phyloP scores from a whole-genome alignment of 73 alveolate genomes.

The Paramecium sexaurelia region DNA sequence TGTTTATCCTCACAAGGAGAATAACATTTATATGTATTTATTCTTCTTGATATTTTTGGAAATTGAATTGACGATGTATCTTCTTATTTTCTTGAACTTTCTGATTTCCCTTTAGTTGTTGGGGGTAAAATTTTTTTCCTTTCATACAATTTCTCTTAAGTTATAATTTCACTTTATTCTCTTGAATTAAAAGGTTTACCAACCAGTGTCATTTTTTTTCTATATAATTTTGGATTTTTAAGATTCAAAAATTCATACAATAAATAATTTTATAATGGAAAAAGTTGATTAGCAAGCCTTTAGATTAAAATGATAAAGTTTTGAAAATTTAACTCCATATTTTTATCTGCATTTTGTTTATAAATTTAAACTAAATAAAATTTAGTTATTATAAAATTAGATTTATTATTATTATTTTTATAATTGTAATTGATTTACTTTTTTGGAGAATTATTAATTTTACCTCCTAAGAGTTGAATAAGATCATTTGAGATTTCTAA shows the following conservation, averaged over 20 bases:
- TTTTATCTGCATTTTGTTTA: neutral
- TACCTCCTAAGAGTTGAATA: constrained; percentile 9
- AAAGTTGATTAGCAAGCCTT: neutral
- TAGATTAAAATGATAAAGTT: neutral
- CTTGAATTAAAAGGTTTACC: constrained; percentile 41
- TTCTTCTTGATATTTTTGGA: neutral
- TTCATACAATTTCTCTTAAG: constrained; percentile 6
- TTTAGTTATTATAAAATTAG: neutral
- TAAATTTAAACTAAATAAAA: constrained; percentile 25
- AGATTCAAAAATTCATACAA: neutral
- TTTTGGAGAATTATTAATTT: neutral
- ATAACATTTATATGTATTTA: neutral
- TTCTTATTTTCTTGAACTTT: neutral
- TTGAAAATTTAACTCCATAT: neutral
- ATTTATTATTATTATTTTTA: neutral
- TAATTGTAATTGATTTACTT: neutral
- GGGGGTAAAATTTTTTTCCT: neutral
- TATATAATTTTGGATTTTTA: constrained; percentile 4
- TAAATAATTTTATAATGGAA: neutral
- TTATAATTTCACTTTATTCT: neutral
- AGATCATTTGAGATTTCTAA: neutral
- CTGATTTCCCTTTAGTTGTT: neutral
- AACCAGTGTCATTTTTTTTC: constrained; percentile 29
- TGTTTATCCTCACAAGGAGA: neutral
- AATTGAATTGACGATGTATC: neutral